Conservation (phyloP, 768 basidiomycete genomes). For the Mycena leptocephala region DNA sequence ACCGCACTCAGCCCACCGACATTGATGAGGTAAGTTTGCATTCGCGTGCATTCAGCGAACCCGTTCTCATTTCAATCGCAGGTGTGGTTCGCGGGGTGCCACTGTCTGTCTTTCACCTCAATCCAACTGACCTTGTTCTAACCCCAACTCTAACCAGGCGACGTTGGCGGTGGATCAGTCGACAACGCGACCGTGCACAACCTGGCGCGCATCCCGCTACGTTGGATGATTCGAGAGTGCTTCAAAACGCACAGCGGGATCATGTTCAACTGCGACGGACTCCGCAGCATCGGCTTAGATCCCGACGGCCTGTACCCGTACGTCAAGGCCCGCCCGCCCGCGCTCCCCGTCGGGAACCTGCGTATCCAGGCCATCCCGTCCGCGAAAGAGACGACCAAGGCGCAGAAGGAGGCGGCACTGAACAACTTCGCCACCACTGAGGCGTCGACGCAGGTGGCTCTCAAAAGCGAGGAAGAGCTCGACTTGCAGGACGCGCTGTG, state of each 20-base stretch:
- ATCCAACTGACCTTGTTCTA: too few relatives aligned
- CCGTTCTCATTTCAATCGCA: background rate
- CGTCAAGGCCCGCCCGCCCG: conserved; percentile 58
- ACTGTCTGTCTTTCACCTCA: too few relatives aligned
- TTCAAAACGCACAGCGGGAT: conserved; percentile 60
- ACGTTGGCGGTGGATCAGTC: conserved; percentile 53
- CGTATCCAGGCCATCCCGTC: conserved; percentile 45
- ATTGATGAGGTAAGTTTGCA: conserved; percentile 54
- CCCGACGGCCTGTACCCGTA: conserved; percentile 51
- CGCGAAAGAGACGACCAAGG: conserved; percentile 18
- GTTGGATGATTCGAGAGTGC: conserved; percentile 72
- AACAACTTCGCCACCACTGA: conserved; percentile 19
- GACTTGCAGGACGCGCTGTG: conserved; percentile 65
- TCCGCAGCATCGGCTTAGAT: conserved; percentile 55
- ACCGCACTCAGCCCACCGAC: conserved; percentile 46
- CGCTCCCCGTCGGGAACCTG: conserved; percentile 48
- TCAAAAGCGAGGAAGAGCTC: conserved; percentile 61
- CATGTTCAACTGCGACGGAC: conserved; percentile 55
- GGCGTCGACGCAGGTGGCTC: background rate
- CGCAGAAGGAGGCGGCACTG: conserved; percentile 14
- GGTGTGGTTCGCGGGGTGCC: conserved; percentile 45
- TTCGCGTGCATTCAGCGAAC: conserved; percentile 58
- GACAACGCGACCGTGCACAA: conserved; percentile 48
- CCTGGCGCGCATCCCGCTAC: conserved; percentile 69
- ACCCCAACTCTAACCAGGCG: too few relatives aligned